phyloP scores from a whole-genome alignment of 352 stramenopile species.

The Phytophthora cactorum region DNA sequence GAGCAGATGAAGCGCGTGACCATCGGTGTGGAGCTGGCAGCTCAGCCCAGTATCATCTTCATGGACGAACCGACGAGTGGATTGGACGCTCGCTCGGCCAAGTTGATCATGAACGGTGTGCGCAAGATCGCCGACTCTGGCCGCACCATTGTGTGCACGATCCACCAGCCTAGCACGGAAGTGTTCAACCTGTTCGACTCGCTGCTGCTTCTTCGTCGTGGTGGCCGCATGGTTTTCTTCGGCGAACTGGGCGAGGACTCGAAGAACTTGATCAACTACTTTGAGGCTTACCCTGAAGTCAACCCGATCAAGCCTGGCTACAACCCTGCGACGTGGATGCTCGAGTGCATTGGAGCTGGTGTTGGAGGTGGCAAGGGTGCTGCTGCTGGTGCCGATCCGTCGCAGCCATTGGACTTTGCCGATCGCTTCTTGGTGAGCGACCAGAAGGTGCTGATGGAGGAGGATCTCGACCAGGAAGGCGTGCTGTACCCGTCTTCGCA shows the following conservation, averaged over 20 bases:
- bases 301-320: conserved; percentile 62
- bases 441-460: conserved; percentile 44
- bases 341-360: conserved; percentile 31
- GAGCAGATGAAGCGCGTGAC: conserved; percentile 7
- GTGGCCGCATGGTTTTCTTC: conserved; percentile 38
- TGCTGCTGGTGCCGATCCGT: conserved; percentile 28
- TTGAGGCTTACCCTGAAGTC: conserved; percentile 58
- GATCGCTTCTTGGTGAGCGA: conserved; percentile 43
- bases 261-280: conserved; percentile 61
- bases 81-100: conserved; percentile 27
- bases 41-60: conserved; percentile 68
- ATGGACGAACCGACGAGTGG: conserved; percentile 34
- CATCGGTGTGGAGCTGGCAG: conserved; percentile 69
- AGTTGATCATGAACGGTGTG: conserved; percentile 32
- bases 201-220: conserved; percentile 34
- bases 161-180: conserved; percentile 33
- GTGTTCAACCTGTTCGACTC: conserved; percentile 39
- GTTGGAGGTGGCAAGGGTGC: conserved; percentile 30
- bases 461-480: conserved; percentile 51
- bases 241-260: conserved; percentile 52
- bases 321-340: conserved; percentile 46
- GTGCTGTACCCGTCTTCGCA: conserved; percentile 40
- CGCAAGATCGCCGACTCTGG: conserved; percentile 31
- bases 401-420: conserved; percentile 10
- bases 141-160: conserved; percentile 24